These are phyloP conservation scores for Funneliformis caledonium DNA, from an alignment of 371 early-diverging fungal genomes.

Conservation along the genomic window DNA sequence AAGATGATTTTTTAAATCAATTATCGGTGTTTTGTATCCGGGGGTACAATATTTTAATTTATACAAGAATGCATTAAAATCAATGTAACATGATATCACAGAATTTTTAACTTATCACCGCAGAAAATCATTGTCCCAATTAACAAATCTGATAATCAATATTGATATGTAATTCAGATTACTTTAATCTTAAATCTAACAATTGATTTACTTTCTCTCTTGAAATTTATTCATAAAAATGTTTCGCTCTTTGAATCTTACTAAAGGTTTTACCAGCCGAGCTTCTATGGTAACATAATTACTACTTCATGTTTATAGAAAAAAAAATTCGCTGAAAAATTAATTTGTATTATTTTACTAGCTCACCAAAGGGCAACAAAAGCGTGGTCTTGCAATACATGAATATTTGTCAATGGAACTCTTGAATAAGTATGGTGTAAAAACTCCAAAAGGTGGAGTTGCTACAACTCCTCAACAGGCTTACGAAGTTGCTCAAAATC, in stretches of 20 bases:
- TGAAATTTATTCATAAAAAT: neutral
- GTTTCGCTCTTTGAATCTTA: neutral
- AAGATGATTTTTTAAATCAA: constrained; percentile 15
- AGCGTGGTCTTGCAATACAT: constrained; percentile 95
- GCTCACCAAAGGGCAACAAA: constrained; percentile 60
- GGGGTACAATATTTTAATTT: no score
- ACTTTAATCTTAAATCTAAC: no score
- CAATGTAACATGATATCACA: no score
- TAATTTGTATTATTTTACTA: neutral
- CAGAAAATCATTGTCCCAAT: no score
- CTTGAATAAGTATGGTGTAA: constrained; percentile 89
- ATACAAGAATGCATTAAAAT: no score
- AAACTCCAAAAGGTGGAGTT: constrained; percentile 87
- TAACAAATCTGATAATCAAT: no score
- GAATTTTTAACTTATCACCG: no score
- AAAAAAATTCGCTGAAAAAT: neutral
- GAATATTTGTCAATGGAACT: constrained; percentile 95
- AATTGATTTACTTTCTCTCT: neutral
- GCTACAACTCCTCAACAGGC: constrained; percentile 92
- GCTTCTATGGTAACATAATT: constrained; percentile 11
- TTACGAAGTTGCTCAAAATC: constrained; percentile 78
- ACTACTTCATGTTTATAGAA: neutral
- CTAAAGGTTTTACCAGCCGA: neutral
- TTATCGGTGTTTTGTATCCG: no score
- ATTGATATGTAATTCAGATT: no score